Conservation (phyloP, 1,284 basidiomycete species). For the Xerocomus cyaneibrunnescens region DNA sequence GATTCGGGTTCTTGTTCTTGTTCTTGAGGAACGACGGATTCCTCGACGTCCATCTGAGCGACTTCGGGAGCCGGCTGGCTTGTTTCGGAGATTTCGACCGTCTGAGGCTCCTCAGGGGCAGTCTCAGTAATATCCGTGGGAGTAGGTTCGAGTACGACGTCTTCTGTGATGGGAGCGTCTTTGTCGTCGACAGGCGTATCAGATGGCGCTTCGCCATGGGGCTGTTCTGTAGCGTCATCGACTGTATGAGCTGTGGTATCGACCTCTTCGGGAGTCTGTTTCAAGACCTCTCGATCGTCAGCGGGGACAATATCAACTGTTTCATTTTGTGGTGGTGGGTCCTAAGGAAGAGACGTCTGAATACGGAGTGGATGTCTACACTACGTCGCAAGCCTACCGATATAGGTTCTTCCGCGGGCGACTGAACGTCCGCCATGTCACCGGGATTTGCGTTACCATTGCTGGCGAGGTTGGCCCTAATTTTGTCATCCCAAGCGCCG, state of each 20-base stretch:
- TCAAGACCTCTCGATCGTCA: slow-evolving; percentile 1
- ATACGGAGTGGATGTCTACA: not conserved
- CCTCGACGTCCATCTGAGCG: slow-evolving; percentile 20
- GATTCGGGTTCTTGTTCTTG: too few relatives aligned
- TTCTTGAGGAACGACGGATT: slow-evolving; percentile 16
- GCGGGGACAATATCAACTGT: slow-evolving; percentile 2
- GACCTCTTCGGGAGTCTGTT: slow-evolving; percentile 3
- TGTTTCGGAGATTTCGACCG: slow-evolving; percentile 12
- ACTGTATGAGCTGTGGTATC: not conserved
- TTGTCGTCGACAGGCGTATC: slow-evolving; percentile 9
- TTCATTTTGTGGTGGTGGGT: slow-evolving; percentile 11
- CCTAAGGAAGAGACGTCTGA: slow-evolving; percentile 6
- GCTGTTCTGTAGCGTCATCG: slow-evolving; percentile 11
- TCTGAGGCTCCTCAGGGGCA: slow-evolving; percentile 10
- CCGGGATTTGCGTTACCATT: slow-evolving; percentile 5
- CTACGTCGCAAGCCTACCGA: slow-evolving; percentile 12
- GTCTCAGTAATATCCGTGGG: slow-evolving; percentile 11
- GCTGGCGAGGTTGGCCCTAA: slow-evolving; percentile 43
- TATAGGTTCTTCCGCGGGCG: not conserved
- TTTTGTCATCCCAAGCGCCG: slow-evolving; percentile 64
- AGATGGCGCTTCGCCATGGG: not conserved
- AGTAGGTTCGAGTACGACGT: slow-evolving; percentile 4
- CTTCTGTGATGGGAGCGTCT: slow-evolving; percentile 17
- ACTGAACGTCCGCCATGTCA: slow-evolving; percentile 14
- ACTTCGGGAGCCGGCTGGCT: slow-evolving; percentile 3